Conservation (phyloP, 1,284 basidiomycete genomes). For the Cutaneotrichosporon cutaneum region DNA sequence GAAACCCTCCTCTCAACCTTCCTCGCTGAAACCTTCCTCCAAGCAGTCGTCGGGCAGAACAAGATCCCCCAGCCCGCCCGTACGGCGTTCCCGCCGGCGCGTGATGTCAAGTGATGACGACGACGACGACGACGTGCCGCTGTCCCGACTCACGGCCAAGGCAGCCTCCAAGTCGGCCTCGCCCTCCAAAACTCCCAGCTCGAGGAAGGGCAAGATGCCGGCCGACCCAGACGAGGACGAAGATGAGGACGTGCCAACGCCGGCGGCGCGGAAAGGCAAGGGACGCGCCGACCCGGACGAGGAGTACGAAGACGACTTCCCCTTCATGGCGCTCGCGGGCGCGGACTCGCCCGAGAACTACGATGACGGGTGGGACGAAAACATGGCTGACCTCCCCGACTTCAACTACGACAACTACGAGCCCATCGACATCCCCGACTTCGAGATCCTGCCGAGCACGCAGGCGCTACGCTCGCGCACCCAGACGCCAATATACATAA, state of each 20-base stretch:
- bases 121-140: conserved; percentile 2
- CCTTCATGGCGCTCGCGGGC: too few species aligned
- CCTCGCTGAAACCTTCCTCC: not conserved
- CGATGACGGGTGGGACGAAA: conserved; percentile 9
- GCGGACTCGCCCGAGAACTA: conserved; percentile 10
- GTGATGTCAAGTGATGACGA: not conserved
- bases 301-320: not conserved
- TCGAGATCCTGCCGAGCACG: conserved; percentile 13
- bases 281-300: not conserved
- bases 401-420: conserved; percentile 3
- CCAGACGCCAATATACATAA: not conserved
- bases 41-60: not conserved
- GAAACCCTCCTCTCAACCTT: not conserved
- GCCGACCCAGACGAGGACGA: not conserved
- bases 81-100: not conserved
- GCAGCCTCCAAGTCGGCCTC: not conserved
- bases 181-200: not conserved
- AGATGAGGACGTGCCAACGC: not conserved
- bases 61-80: not conserved
- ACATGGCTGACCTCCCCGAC: not conserved
- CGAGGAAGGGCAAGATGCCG: not conserved
- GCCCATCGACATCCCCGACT: conserved; percentile 17
- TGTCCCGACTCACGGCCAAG: not conserved
- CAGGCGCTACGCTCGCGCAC: conserved; percentile 4
- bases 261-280: not conserved